phyloP scores from a whole-genome alignment of 2,329 filamentous ascomycete species.

The Dendryphion nanum region DNA sequence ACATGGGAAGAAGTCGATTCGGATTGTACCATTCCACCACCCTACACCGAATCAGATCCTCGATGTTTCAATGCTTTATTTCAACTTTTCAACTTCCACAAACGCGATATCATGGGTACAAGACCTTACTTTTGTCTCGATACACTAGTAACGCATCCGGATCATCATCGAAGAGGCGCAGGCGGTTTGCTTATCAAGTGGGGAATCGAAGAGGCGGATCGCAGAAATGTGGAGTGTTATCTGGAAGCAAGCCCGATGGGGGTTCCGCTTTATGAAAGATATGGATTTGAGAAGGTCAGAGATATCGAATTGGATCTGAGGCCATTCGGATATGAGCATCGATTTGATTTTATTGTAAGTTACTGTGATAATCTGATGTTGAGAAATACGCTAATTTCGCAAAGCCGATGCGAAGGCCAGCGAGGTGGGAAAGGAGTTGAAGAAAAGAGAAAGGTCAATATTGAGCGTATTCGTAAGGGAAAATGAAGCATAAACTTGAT shows the following conservation, averaged over 20 bases:
- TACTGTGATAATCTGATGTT: neutral
- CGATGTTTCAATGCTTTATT: slow-evolving; percentile 20
- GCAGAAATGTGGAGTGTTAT: slow-evolving; percentile 28
- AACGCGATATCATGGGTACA: slow-evolving; percentile 21
- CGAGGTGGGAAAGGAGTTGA: too few species aligned
- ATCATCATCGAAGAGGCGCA: slow-evolving; percentile 32
- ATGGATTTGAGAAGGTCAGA: slow-evolving; percentile 28
- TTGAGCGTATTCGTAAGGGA: too few species aligned
- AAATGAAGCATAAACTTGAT: too few species aligned
- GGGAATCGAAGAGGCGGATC: slow-evolving; percentile 32
- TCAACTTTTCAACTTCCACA: slow-evolving; percentile 20
- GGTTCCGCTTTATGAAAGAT: slow-evolving; percentile 30
- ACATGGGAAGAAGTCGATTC: slow-evolving; percentile 30
- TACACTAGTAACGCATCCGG: slow-evolving; percentile 28
- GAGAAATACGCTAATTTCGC: neutral
- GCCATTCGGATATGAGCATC: slow-evolving; percentile 24
- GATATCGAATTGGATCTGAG: slow-evolving; percentile 29
- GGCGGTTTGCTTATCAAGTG: slow-evolving; percentile 31
- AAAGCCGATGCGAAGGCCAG: neutral
- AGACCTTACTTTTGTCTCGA: slow-evolving; percentile 28
- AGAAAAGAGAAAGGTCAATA: too few species aligned
- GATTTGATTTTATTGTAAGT: slow-evolving; percentile 31
- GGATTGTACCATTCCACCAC: slow-evolving; percentile 15
- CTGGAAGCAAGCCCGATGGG: slow-evolving; percentile 35
- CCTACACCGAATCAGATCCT: slow-evolving; percentile 29